phyloP scores from a whole-genome alignment of 108 stramenopile species.

The Nitzschia sp. region DNA sequence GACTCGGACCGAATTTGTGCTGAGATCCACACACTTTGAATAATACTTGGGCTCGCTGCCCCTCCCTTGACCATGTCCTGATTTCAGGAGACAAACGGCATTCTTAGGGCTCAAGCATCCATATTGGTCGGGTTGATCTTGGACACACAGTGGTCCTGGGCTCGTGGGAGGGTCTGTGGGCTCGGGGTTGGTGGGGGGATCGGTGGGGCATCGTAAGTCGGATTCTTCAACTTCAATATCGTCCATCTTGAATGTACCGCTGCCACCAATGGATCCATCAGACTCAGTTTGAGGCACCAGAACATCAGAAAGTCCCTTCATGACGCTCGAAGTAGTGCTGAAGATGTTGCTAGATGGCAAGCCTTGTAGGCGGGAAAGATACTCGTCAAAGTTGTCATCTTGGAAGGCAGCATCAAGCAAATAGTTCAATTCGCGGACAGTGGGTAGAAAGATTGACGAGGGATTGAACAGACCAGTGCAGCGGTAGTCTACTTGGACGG shows the following conservation, averaged over 20 bases:
- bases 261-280: neutral
- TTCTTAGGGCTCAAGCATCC: too few species aligned
- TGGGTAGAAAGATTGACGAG: constrained; percentile 36
- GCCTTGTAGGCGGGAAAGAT: constrained; percentile 13
- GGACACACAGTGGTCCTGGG: too few species aligned
- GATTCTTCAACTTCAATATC: too few species aligned
- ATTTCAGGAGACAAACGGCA: too few species aligned
- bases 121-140: too few species aligned
- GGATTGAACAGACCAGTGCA: constrained; percentile 36
- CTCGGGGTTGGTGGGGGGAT: too few species aligned
- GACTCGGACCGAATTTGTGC: too few species aligned
- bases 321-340: constrained; percentile 13
- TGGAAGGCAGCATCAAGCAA: constrained; percentile 23
- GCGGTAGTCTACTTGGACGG: constrained; percentile 27
- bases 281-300: neutral
- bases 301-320: constrained; percentile 10
- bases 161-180: too few species aligned
- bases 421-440: constrained; percentile 24
- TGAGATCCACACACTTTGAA: too few species aligned
- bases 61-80: too few species aligned
- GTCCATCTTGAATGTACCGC: constrained; percentile 12
- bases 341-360: constrained; percentile 36
- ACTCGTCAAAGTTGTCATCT: constrained; percentile 8
- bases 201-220: too few species aligned
- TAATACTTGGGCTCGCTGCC: too few species aligned